A percentile compares a stretch with the other conserved stretches of the same genome.
phyloP scores from a whole-genome alignment of 306 rosid genomes.

The Elaeagnus macrophylla region DNA sequence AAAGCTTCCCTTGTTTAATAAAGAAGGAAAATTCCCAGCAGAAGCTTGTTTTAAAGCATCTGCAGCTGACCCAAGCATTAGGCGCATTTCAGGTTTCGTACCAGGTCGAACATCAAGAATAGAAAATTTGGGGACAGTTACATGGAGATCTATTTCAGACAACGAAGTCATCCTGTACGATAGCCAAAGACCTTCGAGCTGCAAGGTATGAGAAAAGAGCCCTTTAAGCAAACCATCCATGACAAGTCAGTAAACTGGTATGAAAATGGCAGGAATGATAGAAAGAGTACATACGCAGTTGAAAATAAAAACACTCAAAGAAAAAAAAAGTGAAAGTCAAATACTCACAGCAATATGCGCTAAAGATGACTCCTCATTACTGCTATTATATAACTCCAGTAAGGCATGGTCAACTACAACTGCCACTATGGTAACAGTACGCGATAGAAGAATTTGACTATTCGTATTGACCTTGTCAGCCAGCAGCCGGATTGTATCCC shows the following conservation, averaged over 20 bases:
- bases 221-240: background rate
- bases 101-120: slow-evolving; percentile 73
- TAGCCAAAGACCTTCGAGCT: slow-evolving; percentile 97
- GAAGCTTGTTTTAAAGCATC: slow-evolving; percentile 65
- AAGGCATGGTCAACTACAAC: slow-evolving; percentile 71
- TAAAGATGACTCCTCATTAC: slow-evolving; percentile 64
- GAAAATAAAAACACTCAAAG: background rate
- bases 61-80: slow-evolving; percentile 89
- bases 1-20: slow-evolving; percentile 36
- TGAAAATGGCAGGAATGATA: background rate
- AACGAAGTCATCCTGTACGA: slow-evolving; percentile 87
- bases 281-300: background rate
- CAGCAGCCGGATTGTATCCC: slow-evolving; percentile 62
- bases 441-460: slow-evolving; percentile 70
- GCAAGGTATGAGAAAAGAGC: slow-evolving; percentile 27
- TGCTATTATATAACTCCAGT: slow-evolving; percentile 71
- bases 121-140: slow-evolving; percentile 84
- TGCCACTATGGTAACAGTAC: slow-evolving; percentile 63
- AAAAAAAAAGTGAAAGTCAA: slow-evolving; percentile 10
- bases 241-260: background rate
- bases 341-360: slow-evolving; percentile 88
- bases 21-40: slow-evolving; percentile 47
- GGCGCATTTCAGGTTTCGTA: slow-evolving; percentile 94
- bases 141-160: slow-evolving; percentile 75
- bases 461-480: slow-evolving; percentile 88